Percentiles rank a stretch among this genome's conserved stretches.
Conservation (phyloP, 192 early-diverging fungal species). For the Coemansia sp. region DNA sequence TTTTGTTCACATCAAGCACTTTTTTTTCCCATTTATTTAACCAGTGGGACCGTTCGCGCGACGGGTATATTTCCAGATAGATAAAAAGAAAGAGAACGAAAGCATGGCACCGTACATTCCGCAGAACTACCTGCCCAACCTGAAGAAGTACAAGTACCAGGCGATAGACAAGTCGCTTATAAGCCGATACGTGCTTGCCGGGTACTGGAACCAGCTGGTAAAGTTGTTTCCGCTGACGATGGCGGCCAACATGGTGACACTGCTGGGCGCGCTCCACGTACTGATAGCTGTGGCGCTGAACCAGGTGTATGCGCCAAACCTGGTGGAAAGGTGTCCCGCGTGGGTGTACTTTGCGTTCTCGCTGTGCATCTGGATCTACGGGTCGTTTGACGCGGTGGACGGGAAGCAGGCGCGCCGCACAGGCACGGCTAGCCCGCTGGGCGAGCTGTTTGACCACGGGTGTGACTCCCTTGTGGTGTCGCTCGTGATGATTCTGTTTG, state of each 20-base stretch:
- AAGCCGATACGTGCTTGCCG: conserved; percentile 73
- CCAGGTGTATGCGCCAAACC: conserved; percentile 73
- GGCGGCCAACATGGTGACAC: conserved; percentile 90
- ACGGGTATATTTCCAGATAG: too few species aligned
- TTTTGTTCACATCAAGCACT: background rate
- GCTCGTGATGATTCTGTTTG: conserved; percentile 62
- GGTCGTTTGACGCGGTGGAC: conserved; percentile 91
- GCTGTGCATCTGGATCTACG: conserved; percentile 84
- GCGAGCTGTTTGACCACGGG: conserved; percentile 96
- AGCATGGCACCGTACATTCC: conserved; percentile 62
- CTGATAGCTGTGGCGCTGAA: conserved; percentile 71
- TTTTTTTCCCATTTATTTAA: background rate
- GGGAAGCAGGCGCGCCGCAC: conserved; percentile 95
- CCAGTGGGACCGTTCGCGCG: too few species aligned
- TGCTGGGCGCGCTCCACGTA: conserved; percentile 81
- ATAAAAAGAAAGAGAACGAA: too few species aligned
- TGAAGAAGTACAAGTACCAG: conserved; percentile 85
- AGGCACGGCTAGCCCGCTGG: conserved; percentile 82
- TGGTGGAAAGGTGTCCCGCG: conserved; percentile 68
- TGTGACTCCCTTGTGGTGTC: conserved; percentile 73
- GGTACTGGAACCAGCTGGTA: conserved; percentile 87
- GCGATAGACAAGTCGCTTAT: conserved; percentile 82
- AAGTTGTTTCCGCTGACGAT: conserved; percentile 84
- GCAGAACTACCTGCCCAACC: conserved; percentile 64
- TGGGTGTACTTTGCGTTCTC: conserved; percentile 84